Conservation (phyloP, 2,329 filamentous ascomycete genomes). For the Coniochaeta hoffmannii region DNA sequence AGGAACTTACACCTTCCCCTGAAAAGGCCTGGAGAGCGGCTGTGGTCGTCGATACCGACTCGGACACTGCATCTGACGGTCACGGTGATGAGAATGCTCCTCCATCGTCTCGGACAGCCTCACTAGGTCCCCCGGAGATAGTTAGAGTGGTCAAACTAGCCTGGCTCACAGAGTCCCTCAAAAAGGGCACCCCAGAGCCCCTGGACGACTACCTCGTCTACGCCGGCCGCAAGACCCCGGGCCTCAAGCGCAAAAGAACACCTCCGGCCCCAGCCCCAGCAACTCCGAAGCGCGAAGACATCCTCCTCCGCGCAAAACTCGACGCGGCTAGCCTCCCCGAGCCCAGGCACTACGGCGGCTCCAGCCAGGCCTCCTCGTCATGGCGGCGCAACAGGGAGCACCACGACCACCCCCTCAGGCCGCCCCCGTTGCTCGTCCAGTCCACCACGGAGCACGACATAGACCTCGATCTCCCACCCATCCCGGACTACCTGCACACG, state of each 20-base stretch:
- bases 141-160: slow-evolving; percentile 47
- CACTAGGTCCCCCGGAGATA: slow-evolving; percentile 3
- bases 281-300: slow-evolving; percentile 14
- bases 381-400: slow-evolving; percentile 8
- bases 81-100: slow-evolving; percentile 1
- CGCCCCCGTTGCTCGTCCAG: slow-evolving; percentile 47
- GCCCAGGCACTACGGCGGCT: not conserved
- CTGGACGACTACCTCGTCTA: slow-evolving; percentile 47
- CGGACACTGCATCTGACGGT: slow-evolving; percentile 19
- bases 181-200: slow-evolving; percentile 35
- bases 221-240: slow-evolving; percentile 31
- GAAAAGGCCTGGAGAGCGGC: slow-evolving; percentile 22
- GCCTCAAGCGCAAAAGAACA: slow-evolving; percentile 4
- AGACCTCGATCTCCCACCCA: slow-evolving; percentile 44
- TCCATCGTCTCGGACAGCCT: not conserved
- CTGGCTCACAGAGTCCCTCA: slow-evolving; percentile 51
- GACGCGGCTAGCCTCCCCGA: slow-evolving; percentile 10
- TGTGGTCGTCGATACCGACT: slow-evolving; percentile 15
- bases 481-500: slow-evolving; percentile 60
- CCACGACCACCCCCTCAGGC: slow-evolving; percentile 8
- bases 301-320: slow-evolving; percentile 23
- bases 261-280: slow-evolving; percentile 5
- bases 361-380: slow-evolving; percentile 8
- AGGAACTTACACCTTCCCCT: slow-evolving; percentile 12
- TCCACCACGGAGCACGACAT: slow-evolving; percentile 75